Percentiles rank a stretch among this genome's conserved stretches.
phyloP scores from a whole-genome alignment of 192 early-diverging fungal genomes.

The Coemansia brasiliensis region DNA sequence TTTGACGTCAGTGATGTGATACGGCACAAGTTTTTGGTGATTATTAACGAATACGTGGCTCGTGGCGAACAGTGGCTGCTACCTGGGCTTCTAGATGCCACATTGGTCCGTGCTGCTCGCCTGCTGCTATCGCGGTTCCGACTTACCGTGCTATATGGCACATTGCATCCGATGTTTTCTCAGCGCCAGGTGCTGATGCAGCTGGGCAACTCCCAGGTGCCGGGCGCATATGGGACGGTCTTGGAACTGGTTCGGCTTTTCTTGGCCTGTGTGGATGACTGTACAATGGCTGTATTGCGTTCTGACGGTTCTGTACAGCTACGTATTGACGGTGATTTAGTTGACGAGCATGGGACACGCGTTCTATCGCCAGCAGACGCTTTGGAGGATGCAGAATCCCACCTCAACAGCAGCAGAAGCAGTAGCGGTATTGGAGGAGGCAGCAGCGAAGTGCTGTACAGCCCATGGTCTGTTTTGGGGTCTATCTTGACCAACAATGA shows the following conservation, averaged over 20 bases:
- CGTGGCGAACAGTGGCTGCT: constrained; percentile 43
- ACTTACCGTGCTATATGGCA: constrained; percentile 41
- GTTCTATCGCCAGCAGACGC: neutral
- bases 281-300: constrained; percentile 20
- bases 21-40: constrained; percentile 37
- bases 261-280: constrained; percentile 42
- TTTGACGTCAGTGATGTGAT: constrained; percentile 56
- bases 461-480: constrained; percentile 27
- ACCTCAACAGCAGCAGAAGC: neutral
- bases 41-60: constrained; percentile 43
- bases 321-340: constrained; percentile 21
- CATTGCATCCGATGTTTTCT: constrained; percentile 39
- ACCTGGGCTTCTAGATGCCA: constrained; percentile 11
- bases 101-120: constrained; percentile 11
- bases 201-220: constrained; percentile 18
- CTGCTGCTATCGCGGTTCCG: constrained; percentile 47
- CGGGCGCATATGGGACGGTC: constrained; percentile 44
- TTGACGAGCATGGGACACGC: constrained; percentile 21
- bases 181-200: neutral
- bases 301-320: constrained; percentile 33
- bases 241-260: constrained; percentile 36
- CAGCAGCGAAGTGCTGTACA: constrained; percentile 30
- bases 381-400: too few relatives aligned
- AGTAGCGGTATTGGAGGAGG: too few relatives aligned
- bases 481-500: constrained; percentile 23